Evolutionary conservation across 2,329 filamentous ascomycete species (phyloP).

Genomic region (Colletotrichum sp.): DNA sequence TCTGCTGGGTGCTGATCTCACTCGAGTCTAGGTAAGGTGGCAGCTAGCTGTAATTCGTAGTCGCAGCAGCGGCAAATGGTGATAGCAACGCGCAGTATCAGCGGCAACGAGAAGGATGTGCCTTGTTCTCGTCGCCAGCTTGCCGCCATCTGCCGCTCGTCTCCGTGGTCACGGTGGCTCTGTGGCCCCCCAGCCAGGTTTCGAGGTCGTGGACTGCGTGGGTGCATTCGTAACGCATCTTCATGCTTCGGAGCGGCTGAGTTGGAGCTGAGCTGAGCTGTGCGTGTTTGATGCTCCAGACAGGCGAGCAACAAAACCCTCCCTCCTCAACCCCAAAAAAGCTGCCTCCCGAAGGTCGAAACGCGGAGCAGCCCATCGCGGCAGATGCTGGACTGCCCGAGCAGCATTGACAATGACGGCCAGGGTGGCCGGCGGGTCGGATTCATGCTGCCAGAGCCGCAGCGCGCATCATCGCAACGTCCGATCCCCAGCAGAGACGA

Average conservation of each 20-base stretch:
- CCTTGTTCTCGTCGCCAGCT: background rate
- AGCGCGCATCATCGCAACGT: background rate
- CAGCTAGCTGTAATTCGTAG: background rate
- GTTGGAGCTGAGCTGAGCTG: background rate
- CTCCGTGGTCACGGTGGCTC: slow-evolving; percentile 2
- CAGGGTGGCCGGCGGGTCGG: slow-evolving; percentile 6
- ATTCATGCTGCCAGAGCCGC: slow-evolving; percentile 18
- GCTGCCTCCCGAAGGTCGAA: background rate
- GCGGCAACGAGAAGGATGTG: background rate
- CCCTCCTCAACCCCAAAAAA: background rate
- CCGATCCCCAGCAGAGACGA: background rate
- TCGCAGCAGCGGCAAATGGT: slow-evolving; percentile 11
- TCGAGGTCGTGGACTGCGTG: background rate
- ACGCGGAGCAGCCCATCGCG: background rate
- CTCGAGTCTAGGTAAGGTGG: background rate
- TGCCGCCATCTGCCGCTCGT: slow-evolving; percentile 12
- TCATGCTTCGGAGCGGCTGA: slow-evolving; percentile 12
- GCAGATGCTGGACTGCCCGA: slow-evolving; percentile 3
- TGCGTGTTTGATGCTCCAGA: background rate
- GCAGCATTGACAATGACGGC: slow-evolving; percentile 13
- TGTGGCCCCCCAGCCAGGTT: background rate
- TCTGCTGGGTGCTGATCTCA: slow-evolving; percentile 10
- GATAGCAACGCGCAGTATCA: background rate
- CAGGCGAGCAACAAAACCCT: background rate
- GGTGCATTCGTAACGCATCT: slow-evolving; percentile 10